These are phyloP conservation scores for Rhizopogon vinicolor DNA, from an alignment of 768 basidiomycete species.

Conservation along the genomic window DNA sequence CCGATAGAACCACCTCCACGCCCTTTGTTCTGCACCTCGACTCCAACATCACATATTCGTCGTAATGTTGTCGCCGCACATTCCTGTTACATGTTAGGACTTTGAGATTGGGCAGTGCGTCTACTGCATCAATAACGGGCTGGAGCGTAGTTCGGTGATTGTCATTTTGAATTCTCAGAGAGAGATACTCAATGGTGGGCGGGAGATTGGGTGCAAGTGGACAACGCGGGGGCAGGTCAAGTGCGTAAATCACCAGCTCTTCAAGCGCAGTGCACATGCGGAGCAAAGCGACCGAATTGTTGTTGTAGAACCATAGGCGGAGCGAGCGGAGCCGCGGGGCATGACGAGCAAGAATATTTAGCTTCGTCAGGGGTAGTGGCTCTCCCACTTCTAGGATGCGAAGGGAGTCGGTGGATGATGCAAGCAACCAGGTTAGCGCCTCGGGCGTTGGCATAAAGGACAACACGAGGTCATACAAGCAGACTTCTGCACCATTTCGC, in stretches of 20 bases:
- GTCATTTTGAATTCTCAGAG: constrained; percentile 17
- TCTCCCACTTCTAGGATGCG: constrained; percentile 39
- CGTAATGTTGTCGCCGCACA: constrained; percentile 7
- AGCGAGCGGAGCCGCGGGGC: constrained; percentile 35
- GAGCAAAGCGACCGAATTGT: constrained; percentile 28
- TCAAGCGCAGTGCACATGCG: constrained; percentile 32
- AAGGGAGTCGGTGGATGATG: constrained; percentile 29
- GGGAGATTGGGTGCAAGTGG: constrained; percentile 31
- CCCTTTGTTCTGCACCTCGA: constrained; percentile 24
- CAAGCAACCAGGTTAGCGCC: constrained; percentile 35
- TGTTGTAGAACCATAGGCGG: constrained; percentile 33
- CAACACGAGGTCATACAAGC: constrained; percentile 38
- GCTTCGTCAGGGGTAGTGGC: constrained; percentile 7
- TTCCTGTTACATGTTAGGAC: constrained; percentile 32
- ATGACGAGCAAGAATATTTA: constrained; percentile 21
- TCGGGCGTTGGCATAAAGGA: constrained; percentile 25
- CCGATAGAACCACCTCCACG: constrained; percentile 23
- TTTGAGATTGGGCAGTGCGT: constrained; percentile 28
- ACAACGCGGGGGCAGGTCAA: constrained; percentile 27
- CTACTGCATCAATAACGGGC: constrained; percentile 27
- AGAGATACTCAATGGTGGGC: constrained; percentile 34
- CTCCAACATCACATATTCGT: constrained; percentile 20
- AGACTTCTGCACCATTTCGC: constrained; percentile 10
- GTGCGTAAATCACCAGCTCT: constrained; percentile 33
- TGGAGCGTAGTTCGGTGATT: constrained; percentile 17